Base-by-base conservation (phyloP, 768 basidiomycete species). In the Exidia glandulosa region DNA sequence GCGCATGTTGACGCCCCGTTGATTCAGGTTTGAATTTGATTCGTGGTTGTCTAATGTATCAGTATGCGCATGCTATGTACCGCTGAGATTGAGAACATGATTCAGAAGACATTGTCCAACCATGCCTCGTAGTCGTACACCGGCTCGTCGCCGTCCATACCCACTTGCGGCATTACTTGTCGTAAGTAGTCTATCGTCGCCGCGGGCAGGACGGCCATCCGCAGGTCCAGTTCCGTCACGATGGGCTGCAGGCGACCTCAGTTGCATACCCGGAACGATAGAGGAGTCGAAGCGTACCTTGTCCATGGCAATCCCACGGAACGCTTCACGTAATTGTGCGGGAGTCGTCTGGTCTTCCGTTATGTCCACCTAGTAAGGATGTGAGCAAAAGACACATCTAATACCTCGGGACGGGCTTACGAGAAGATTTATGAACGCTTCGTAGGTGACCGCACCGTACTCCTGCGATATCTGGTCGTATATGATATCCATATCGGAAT, bases 291-390 rank as follows among this genome's bases (percentile, higher is more conserved):
- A 34, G 33, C 77, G 32, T 58, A 89, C 94, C 83, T 97, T 97
- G 69, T 93, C 87, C 10, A 78, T 81, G 1, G 94, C 92, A 16
- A 96, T 88, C 2, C 89, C 89, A 31, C 90, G 85, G 83, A 99
- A 99, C 2, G 94, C 85, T 61, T 93, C 92, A 23, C 88, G 84
- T 64, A 99, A 80, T 67, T 97, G 95, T 41, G 94, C 92, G 0
- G 88, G 82, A 2, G 94, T 88, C 3, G 91, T 93, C 60, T 96
- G 91, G 69, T 99, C 96, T 74, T 98, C 94, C 31, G 84, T 94
- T 62, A 96, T 94, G 30, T 93, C 93, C 58, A 95, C 91, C 94
- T 97, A 64, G 32, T 32, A 25, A 48, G 61, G 19, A 50, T 29
- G 54, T 36, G 13, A n/a, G 37, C 37, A n/a, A 56, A 1, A 14